These are phyloP conservation scores for Daldinia caldariorum DNA, from an alignment of 495 filamentous ascomycete genomes.

Conservation along the genomic window DNA sequence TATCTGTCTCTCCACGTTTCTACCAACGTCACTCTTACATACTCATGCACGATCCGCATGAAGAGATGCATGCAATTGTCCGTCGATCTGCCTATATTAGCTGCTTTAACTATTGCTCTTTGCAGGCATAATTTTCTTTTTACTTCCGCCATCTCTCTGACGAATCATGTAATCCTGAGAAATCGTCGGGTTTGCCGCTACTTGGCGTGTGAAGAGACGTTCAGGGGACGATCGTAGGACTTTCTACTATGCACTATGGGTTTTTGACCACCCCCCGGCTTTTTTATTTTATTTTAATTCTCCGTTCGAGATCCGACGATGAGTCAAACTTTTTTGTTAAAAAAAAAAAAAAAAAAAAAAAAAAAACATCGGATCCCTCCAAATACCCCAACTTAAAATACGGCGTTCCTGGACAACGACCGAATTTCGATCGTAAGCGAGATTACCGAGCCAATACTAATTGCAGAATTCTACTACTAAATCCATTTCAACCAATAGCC, in stretches of 20 bases:
- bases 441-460: slow-evolving; percentile 37
- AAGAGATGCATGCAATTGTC: slow-evolving; percentile 40
- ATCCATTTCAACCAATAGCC: slow-evolving; percentile 12
- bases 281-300: not conserved
- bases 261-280: not conserved
- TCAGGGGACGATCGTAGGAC: slow-evolving; percentile 7
- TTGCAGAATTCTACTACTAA: slow-evolving; percentile 24
- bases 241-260: not conserved
- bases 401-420: slow-evolving; percentile 1
- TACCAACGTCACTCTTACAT: slow-evolving; percentile 43
- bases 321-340: slow-evolving; percentile 6
- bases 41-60: slow-evolving; percentile 41
- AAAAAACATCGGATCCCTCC: not conserved
- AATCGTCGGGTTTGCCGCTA: slow-evolving; percentile 18
- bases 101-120: slow-evolving; percentile 5
- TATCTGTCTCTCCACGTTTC: slow-evolving; percentile 45
- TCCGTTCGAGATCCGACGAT: not conserved
- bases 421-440: slow-evolving; percentile 32
- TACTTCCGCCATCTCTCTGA: slow-evolving; percentile 15
- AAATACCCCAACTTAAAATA: slow-evolving; percentile 12
- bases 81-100: slow-evolving; percentile 39
- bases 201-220: slow-evolving; percentile 30
- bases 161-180: slow-evolving; percentile 26
- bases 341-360: no score
- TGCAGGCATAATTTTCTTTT: slow-evolving; percentile 13